Evolutionary conservation across 1,284 basidiomycete genomes (phyloP).

Genomic region (Cerrena zonata): DNA sequence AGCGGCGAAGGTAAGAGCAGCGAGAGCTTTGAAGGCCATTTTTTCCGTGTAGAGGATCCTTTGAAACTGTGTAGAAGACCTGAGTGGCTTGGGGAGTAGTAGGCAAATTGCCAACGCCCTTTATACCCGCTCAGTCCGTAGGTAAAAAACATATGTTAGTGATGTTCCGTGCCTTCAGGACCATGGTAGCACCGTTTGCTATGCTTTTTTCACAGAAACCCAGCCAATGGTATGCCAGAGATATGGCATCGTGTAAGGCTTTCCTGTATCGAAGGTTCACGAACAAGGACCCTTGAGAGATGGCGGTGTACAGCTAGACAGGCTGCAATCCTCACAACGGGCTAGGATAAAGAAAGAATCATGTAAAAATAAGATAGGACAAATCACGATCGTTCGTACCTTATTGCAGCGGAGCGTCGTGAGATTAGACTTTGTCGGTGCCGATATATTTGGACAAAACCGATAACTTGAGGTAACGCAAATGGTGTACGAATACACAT

Average conservation of each 20-base stretch:
- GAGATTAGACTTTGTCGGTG: not conserved
- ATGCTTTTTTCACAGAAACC: not conserved
- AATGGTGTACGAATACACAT: not conserved
- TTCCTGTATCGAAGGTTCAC: too few species aligned
- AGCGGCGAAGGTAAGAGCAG: slow-evolving; percentile 6
- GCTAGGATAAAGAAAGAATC: not conserved
- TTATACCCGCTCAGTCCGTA: slow-evolving; percentile 6
- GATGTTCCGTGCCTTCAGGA: not conserved
- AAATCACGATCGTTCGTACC: not conserved
- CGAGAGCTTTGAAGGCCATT: slow-evolving; percentile 13
- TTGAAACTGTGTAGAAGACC: slow-evolving; percentile 7
- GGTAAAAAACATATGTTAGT: not conserved
- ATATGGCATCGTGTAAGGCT: slow-evolving; percentile 1
- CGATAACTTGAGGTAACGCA: not conserved
- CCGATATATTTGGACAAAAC: not conserved
- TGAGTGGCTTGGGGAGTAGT: slow-evolving; percentile 7
- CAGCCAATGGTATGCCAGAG: not conserved
- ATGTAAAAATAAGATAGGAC: not conserved
- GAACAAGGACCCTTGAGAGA: not conserved
- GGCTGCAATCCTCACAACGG: not conserved
- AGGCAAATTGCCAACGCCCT: not conserved
- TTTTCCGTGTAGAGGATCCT: not conserved
- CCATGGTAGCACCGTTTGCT: not conserved
- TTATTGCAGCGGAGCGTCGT: not conserved
- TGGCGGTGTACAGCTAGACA: not conserved